Evolutionary conservation across 1,284 basidiomycete genomes (phyloP), one percentile per base, ranked within the genome.

Genomic region (Irpex sp.): DNA sequence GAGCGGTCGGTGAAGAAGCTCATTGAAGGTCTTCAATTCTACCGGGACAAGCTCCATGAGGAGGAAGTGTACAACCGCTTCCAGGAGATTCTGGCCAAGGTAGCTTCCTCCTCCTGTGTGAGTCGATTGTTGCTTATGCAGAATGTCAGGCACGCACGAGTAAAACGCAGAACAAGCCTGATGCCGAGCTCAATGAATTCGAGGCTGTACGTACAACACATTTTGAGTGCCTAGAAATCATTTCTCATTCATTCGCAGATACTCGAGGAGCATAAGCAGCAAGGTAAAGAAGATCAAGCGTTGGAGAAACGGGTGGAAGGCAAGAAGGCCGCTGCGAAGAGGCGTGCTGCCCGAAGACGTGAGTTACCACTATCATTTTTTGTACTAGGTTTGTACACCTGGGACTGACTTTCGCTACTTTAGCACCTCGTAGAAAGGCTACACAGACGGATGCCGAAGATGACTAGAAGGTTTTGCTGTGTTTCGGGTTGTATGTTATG

Each of bases 1-100:
- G 96, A 99, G 68, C 84, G 93, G 18, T 95, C 94, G 0, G 84
- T 98, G 71, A 98, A 97, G 85, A 98, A 96, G 74, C 84, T 99
- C 63, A 93, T 96, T 68, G 96, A 98, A 64, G 94, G 93, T 0
- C 73, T 97, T 54, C 90, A 88, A 54, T 90, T 87, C 75, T 98
- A 99, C 71, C 90, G 94, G 64, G 96, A 99, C 79, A 99, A 99
- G 76, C 78, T 99, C 39, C 93, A 96, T 74, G 94, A 98, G 67
- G 81, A 87, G 59, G 80, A 77, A 0, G 96, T 99, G 12, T 98
- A 85, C 75, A 82, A 83, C 56, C 81, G 88, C 53, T 98, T 99
- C 76, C 82, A 82, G 35, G 96, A 98, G 72, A 98, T 99, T 62
- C 81, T 99, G 28, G 77, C 78, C 60, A 93, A 93, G 79, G 86